Conservation (phyloP, 2,329 filamentous ascomycete genomes). For the Metarhizium anisopliae region DNA sequence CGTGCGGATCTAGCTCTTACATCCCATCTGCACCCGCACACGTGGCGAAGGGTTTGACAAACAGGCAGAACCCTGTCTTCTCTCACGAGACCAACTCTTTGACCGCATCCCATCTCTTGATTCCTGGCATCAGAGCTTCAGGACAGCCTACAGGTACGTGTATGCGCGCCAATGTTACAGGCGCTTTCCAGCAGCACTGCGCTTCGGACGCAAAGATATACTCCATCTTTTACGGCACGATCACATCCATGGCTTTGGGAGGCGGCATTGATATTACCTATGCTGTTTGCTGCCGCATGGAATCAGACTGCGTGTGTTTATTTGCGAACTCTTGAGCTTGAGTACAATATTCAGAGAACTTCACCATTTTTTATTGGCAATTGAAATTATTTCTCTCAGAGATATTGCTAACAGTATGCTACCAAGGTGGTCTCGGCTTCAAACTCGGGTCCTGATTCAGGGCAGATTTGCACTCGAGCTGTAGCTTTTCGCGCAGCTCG, state of each 20-base stretch:
- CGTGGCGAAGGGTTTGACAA: constrained; percentile 1
- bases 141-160: neutral
- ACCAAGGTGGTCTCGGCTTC: neutral
- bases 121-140: neutral
- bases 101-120: neutral
- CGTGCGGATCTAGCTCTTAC: neutral
- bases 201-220: neutral
- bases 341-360: no score
- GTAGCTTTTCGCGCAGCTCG: neutral
- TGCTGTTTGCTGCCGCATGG: neutral
- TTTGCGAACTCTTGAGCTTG: no score
- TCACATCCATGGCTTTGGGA: no score
- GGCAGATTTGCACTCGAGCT: neutral
- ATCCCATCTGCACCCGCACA: constrained; percentile 1
- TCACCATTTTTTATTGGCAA: no score
- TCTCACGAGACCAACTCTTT: neutral
- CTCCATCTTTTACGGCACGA: no score
- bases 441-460: neutral
- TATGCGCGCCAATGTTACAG: neutral
- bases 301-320: no score
- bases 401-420: neutral
- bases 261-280: neutral
- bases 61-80: neutral
- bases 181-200: neutral
- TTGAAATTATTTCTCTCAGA: neutral